phyloP scores from a whole-genome alignment of 495 filamentous ascomycete species.

The Aspergillus avenaceus region DNA sequence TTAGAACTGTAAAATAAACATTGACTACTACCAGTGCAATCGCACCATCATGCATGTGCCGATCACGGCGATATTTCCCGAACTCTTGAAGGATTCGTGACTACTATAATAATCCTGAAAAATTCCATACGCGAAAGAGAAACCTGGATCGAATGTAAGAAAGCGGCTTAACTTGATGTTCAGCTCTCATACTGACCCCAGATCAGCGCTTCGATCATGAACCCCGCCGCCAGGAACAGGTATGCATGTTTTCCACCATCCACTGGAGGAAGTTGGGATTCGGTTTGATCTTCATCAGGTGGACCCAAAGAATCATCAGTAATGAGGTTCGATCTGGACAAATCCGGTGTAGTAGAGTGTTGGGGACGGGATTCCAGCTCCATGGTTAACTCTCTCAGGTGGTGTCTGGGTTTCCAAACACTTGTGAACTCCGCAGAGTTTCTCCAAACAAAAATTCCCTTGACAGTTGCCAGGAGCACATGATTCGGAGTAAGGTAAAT shows the following conservation, averaged over 20 bases:
- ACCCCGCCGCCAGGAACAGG: constrained; percentile 58
- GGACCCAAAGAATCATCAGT: background rate
- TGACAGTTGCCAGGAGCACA: too few species aligned
- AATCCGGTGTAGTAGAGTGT: background rate
- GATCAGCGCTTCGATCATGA: constrained; percentile 58
- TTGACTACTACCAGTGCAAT: too few species aligned
- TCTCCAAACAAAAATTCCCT: too few species aligned
- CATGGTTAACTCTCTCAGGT: background rate
- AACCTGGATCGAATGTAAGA: constrained; percentile 32
- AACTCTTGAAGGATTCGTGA: constrained; percentile 43
- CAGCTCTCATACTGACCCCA: constrained; percentile 32
- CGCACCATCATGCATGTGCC: constrained; percentile 41
- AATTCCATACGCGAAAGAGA: constrained; percentile 59
- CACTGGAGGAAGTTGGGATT: constrained; percentile 32
- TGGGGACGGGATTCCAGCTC: background rate
- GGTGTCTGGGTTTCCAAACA: too few species aligned
- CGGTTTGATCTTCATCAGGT: background rate
- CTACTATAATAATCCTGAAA: constrained; percentile 56
- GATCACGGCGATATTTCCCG: constrained; percentile 36
- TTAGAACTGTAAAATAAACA: too few species aligned
- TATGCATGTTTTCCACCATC: constrained; percentile 64
- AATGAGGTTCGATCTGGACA: background rate
- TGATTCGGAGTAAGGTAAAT: too few species aligned
- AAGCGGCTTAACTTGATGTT: background rate
- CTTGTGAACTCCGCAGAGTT: too few species aligned